phyloP scores from a whole-genome alignment of 2,329 filamentous ascomycete species.

The Sodiomyces alkalinus region DNA sequence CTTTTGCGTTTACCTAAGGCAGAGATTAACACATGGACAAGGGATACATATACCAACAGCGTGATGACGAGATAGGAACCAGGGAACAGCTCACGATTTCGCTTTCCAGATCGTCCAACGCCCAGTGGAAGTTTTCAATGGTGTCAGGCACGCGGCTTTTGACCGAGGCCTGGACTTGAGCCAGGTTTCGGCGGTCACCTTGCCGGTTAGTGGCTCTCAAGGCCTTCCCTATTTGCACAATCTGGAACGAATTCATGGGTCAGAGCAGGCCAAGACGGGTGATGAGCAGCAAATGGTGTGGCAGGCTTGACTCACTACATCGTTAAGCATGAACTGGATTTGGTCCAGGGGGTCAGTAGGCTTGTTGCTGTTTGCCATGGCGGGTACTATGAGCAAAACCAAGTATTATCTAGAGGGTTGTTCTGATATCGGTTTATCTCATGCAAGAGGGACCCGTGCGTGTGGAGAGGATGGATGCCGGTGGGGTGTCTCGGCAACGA shows the following conservation, averaged over 20 bases:
- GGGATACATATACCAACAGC: not conserved
- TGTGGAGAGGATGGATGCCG: too few species aligned
- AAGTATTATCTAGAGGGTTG: too few species aligned
- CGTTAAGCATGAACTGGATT: slow-evolving; percentile 38
- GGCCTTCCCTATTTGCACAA: slow-evolving; percentile 44
- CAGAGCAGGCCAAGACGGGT: too few species aligned
- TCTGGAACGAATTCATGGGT: too few species aligned
- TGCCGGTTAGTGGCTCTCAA: slow-evolving; percentile 33
- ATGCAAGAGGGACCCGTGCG: too few species aligned
- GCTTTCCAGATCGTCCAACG: slow-evolving; percentile 39
- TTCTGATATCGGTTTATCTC: too few species aligned
- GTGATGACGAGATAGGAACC: not conserved
- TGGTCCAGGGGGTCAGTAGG: slow-evolving; percentile 26
- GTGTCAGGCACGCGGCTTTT: slow-evolving; percentile 29
- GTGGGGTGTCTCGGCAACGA: too few species aligned
- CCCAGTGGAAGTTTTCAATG: slow-evolving; percentile 33
- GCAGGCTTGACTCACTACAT: slow-evolving; percentile 28
- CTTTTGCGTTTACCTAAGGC: slow-evolving; percentile 33
- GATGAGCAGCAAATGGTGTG: slow-evolving; percentile 4
- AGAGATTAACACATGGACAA: not conserved
- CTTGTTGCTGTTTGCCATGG: too few species aligned
- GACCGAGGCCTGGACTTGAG: slow-evolving; percentile 15
- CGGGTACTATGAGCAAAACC: too few species aligned
- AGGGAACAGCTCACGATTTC: slow-evolving; percentile 30
- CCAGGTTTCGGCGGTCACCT: slow-evolving; percentile 19